phyloP scores from a whole-genome alignment of 768 basidiomycete genomes.

The Terana coerulea region DNA sequence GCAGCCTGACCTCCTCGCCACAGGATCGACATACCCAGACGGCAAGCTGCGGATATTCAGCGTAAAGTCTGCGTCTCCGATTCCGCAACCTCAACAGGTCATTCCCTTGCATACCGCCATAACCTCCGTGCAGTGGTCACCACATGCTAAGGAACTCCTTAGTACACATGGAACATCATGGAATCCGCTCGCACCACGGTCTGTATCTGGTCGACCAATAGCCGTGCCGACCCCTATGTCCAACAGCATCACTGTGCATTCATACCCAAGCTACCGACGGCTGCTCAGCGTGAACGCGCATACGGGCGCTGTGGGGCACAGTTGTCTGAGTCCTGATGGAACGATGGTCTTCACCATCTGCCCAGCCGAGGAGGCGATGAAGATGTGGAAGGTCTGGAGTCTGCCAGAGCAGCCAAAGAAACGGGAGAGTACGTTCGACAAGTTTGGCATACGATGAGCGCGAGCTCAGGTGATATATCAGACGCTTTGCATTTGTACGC shows the following conservation, averaged over 20 bases:
- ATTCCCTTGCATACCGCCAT: constrained; percentile 45
- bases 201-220: constrained; percentile 19
- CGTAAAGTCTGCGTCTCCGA: constrained; percentile 41
- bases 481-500: too few species aligned
- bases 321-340: constrained; percentile 60
- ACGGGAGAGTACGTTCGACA: constrained; percentile 43
- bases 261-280: constrained; percentile 50
- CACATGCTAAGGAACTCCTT: constrained; percentile 54
- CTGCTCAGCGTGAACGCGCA: constrained; percentile 58
- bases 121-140: constrained; percentile 58
- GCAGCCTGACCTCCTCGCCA: constrained; percentile 63
- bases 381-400: constrained; percentile 70
- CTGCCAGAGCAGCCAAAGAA: constrained; percentile 27
- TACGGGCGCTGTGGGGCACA: constrained; percentile 49
- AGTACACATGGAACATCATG: constrained; percentile 57
- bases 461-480: too few species aligned
- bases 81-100: constrained; percentile 46
- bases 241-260: constrained; percentile 45
- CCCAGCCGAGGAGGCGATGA: constrained; percentile 62
- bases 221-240: constrained; percentile 25
- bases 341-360: constrained; percentile 62
- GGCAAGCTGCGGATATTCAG: constrained; percentile 54
- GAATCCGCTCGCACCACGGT: constrained; percentile 16
- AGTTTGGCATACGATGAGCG: constrained; percentile 45
- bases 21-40: constrained; percentile 63